These are phyloP conservation scores for Catharanthus roseus DNA, from an alignment of 257 asterid species.

Conservation along the genomic window DNA sequence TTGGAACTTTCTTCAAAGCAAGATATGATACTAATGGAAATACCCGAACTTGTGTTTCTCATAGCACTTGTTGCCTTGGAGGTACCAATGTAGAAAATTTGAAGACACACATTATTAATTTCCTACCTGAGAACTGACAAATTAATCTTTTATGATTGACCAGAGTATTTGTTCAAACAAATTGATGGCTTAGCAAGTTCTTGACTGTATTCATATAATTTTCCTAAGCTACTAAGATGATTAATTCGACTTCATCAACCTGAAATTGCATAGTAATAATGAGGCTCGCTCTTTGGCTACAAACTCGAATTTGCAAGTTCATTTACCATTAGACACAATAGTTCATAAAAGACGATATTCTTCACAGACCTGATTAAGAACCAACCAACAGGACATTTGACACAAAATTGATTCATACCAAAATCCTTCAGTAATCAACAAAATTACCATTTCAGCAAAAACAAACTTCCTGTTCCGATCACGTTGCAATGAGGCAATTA, in stretches of 20 bases:
- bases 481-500: conserved; percentile 52
- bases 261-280: no score
- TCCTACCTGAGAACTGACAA: not conserved
- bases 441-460: conserved; percentile 73
- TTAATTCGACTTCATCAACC: no score
- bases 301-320: not conserved
- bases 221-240: not conserved
- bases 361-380: not conserved
- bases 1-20: not conserved
- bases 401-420: not conserved
- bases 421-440: not conserved
- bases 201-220: not conserved
- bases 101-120: not conserved
- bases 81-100: not conserved
- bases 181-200: not conserved
- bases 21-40: not conserved
- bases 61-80: not conserved
- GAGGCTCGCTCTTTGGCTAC: not conserved
- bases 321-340: no score
- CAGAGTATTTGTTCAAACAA: not conserved
- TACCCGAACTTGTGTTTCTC: not conserved
- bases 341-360: not conserved
- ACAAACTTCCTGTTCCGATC: conserved; percentile 75
- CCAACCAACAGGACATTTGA: not conserved
- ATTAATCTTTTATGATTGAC: not conserved